A percentile compares a stretch with the other conserved stretches of the same genome.
These are phyloP conservation scores for Talaromyces ruber DNA, from an alignment of 495 filamentous ascomycete genomes.

Conservation along the genomic window DNA sequence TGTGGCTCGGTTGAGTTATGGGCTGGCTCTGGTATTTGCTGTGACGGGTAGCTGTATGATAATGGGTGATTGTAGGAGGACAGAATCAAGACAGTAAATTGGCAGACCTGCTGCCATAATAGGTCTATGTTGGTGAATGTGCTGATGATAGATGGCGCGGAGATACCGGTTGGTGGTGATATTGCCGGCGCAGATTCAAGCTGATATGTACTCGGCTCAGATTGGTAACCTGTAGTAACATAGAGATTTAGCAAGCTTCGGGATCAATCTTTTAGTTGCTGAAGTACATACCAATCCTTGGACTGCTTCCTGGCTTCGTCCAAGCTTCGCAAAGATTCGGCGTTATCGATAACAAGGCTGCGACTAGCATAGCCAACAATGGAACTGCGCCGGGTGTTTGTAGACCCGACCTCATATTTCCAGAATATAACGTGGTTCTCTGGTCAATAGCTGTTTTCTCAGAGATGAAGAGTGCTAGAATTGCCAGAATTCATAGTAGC, in stretches of 20 bases:
- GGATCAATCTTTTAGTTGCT: neutral
- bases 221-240: neutral
- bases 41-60: neutral
- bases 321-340: slow-evolving; percentile 2
- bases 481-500: slow-evolving; percentile 20
- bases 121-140: neutral
- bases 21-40: neutral
- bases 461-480: neutral
- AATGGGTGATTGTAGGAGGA: neutral
- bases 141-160: neutral
- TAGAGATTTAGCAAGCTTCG: neutral
- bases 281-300: neutral
- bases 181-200: neutral
- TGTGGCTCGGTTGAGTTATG: neutral
- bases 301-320: neutral
- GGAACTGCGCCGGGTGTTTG: slow-evolving; percentile 31
- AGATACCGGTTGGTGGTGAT: neutral
- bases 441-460: neutral
- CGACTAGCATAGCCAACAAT: slow-evolving; percentile 28
- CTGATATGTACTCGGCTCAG: neutral
- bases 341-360: slow-evolving; percentile 20
- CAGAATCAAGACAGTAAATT: neutral
- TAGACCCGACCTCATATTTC: slow-evolving; percentile 29
- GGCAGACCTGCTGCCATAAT: slow-evolving; percentile 10
- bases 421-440: neutral